Percentiles rank a stretch among this genome's conserved stretches.
Evolutionary conservation across 225 moss, liverwort and hornwort genomes (phyloP).

Genomic region (Thuidium tamariscinum): DNA sequence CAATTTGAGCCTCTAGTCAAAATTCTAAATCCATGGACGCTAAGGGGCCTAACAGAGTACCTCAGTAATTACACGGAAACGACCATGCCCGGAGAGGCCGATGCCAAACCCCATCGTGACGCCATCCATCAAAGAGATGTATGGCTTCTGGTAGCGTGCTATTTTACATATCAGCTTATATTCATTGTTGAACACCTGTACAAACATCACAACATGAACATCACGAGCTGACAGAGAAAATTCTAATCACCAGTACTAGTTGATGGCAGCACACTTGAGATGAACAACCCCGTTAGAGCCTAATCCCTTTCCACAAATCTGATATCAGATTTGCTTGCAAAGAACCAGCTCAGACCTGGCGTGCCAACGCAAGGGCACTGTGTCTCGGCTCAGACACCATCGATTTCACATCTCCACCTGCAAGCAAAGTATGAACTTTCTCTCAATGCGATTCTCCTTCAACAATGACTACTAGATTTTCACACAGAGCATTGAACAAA

Average conservation of each 20-base stretch:
- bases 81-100: slow-evolving; percentile 87
- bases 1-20: background rate
- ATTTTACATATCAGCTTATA: slow-evolving; percentile 89
- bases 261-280: background rate
- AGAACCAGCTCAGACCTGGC: slow-evolving; percentile 31
- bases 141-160: slow-evolving; percentile 79
- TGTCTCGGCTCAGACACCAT: slow-evolving; percentile 38
- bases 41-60: slow-evolving; percentile 11
- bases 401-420: slow-evolving; percentile 93
- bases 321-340: background rate
- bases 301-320: slow-evolving; percentile 4
- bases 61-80: slow-evolving; percentile 84
- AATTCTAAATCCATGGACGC: background rate
- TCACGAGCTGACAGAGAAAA: background rate
- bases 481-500: slow-evolving; percentile 1
- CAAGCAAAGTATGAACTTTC: slow-evolving; percentile 13
- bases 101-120: slow-evolving; percentile 95
- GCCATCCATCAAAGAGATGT: slow-evolving; percentile 92
- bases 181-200: slow-evolving; percentile 73
- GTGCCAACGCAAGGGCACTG: slow-evolving; percentile 20
- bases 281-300: background rate
- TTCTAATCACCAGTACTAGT: background rate
- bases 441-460: background rate
- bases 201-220: background rate
- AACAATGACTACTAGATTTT: background rate